Evolutionary conservation across 2,329 filamentous ascomycete genomes (phyloP).

Genomic region (Sclerotinia minor): DNA sequence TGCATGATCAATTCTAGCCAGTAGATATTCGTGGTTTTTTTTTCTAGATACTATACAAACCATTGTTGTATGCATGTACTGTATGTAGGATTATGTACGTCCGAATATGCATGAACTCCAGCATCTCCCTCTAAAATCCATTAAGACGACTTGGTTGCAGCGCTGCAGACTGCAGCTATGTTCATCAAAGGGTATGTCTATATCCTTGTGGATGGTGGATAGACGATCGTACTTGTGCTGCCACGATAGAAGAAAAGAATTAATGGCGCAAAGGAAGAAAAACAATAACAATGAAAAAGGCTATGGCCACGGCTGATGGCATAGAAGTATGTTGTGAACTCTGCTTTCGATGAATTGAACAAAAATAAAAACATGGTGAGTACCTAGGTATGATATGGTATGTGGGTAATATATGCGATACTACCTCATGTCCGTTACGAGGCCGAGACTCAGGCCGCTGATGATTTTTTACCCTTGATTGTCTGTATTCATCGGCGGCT

Average conservation of each 20-base stretch:
- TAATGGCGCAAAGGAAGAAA: conserved; percentile 28
- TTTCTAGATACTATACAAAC: no score
- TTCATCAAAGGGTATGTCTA: conserved; percentile 21
- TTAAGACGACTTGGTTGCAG: conserved; percentile 4
- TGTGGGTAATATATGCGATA: background rate
- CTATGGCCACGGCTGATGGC: conserved; percentile 34
- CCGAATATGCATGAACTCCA: conserved; percentile 14
- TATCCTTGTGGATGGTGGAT: background rate
- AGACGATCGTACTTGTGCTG: conserved; percentile 30
- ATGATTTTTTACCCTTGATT: background rate
- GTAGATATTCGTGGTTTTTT: background rate
- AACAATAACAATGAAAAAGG: conserved; percentile 30
- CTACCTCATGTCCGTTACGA: conserved; percentile 8
- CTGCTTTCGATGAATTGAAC: no score
- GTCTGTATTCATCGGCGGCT: background rate
- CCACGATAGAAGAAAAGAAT: conserved; percentile 39
- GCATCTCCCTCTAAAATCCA: conserved; percentile 16
- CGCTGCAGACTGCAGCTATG: conserved; percentile 23
- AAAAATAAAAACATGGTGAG: background rate
- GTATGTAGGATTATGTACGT: conserved; percentile 27
- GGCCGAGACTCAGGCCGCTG: background rate
- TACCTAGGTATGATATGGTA: background rate
- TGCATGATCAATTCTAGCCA: conserved; percentile 7
- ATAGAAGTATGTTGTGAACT: background rate
- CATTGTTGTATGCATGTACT: conserved; percentile 26